Evolutionary conservation across 495 filamentous ascomycete species (phyloP).

Genomic region (Sabuloglossum arenarium): DNA sequence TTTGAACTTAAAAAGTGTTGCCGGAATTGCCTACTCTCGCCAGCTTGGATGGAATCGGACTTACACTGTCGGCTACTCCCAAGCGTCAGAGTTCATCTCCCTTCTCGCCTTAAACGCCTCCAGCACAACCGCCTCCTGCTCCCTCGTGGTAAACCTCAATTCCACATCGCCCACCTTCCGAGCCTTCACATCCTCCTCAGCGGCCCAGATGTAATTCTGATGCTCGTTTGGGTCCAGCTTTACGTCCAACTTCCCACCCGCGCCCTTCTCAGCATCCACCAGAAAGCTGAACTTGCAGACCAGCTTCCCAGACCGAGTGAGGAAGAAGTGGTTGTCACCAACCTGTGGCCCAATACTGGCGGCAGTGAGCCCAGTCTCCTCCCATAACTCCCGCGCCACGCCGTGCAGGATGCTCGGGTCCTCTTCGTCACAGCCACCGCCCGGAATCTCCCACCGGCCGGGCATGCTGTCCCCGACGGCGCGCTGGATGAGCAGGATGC

Average conservation of each 20-base stretch:
- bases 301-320: constrained; percentile 7
- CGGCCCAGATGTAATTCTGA: constrained; percentile 15
- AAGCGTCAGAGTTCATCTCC: neutral
- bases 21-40: too few relatives aligned
- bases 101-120: neutral
- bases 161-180: neutral
- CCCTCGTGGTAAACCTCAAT: neutral
- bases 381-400: constrained; percentile 29
- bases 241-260: constrained; percentile 4
- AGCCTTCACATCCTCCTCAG: constrained; percentile 11
- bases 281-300: constrained; percentile 20
- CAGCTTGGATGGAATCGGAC: too few relatives aligned
- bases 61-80: too few relatives aligned
- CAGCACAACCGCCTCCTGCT: neutral
- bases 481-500: constrained; percentile 29
- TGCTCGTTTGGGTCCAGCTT: constrained; percentile 16
- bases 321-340: neutral
- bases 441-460: constrained; percentile 32
- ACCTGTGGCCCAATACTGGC: constrained; percentile 20
- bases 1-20: too few relatives aligned
- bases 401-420: constrained; percentile 28
- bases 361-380: constrained; percentile 28
- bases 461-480: constrained; percentile 28
- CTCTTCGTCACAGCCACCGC: constrained; percentile 27
- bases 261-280: constrained; percentile 13